These are phyloP conservation scores for Platanthera guangdongensis DNA, from an alignment of 106 monocot species.

Conservation along the genomic window DNA sequence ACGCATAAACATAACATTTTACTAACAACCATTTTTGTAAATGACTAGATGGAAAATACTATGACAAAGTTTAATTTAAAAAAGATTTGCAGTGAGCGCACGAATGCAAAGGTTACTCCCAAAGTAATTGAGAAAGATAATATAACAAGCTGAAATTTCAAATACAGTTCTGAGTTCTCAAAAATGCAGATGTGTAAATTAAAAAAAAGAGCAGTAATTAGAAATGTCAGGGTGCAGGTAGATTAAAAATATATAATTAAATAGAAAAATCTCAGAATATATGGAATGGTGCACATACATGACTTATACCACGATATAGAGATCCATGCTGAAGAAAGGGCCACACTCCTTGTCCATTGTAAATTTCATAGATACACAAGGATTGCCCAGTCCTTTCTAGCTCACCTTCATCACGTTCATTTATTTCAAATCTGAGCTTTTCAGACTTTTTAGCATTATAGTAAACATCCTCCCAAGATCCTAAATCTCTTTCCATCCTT, in stretches of 20 bases:
- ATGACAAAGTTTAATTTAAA: no score
- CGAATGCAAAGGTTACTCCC: neutral
- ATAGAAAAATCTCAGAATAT: neutral
- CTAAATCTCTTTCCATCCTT: slow-evolving; percentile 55
- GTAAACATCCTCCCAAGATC: slow-evolving; percentile 81
- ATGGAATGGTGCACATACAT: slow-evolving; percentile 45
- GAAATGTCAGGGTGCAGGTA: neutral
- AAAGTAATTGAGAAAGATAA: neutral
- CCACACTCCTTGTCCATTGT: slow-evolving; percentile 67
- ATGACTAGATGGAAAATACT: no score
- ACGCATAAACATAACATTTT: no score
- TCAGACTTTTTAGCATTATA: slow-evolving; percentile 55
- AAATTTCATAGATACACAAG: slow-evolving; percentile 87
- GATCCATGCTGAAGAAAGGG: slow-evolving; percentile 81
- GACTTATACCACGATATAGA: slow-evolving; percentile 79
- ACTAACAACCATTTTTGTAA: no score
- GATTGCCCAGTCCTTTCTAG: slow-evolving; percentile 72
- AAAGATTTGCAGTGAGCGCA: no score
- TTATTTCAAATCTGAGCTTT: slow-evolving; percentile 53
- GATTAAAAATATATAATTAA: neutral
- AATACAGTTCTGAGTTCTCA: neutral
- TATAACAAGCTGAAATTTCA: neutral
- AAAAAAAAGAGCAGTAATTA: neutral
- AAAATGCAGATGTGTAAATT: neutral
- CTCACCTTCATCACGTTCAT: slow-evolving; percentile 84